phyloP scores from a whole-genome alignment of 108 stramenopile species.

The Seminavis robusta region DNA sequence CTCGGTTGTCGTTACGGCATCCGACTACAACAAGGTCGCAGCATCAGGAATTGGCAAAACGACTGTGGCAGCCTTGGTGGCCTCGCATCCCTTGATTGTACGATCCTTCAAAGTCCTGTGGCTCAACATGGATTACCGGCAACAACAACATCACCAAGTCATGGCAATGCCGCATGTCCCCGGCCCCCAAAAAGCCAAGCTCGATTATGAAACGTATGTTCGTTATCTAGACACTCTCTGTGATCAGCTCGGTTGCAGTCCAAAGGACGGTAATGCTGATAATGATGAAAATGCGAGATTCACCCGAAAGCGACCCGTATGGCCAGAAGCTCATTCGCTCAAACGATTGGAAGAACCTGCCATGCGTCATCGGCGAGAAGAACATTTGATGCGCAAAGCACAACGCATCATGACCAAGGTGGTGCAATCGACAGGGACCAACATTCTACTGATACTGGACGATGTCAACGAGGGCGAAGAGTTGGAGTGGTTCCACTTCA shows the following conservation, averaged over 20 bases:
- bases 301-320: conserved; percentile 3
- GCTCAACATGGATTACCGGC: conserved; percentile 8
- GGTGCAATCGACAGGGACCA: conserved; percentile 4
- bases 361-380: conserved; percentile 14
- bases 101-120: conserved; percentile 16
- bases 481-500: conserved; percentile 49
- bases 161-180: too few relatives aligned
- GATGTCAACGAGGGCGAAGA: conserved; percentile 35
- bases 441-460: conserved; percentile 49
- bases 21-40: too few relatives aligned
- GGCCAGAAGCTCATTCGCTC: conserved; percentile 13
- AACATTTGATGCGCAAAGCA: conserved; percentile 18
- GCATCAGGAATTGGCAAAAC: conserved; percentile 46
- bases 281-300: too few relatives aligned
- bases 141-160: too few relatives aligned
- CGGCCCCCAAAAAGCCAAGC: too few relatives aligned
- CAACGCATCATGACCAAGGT: conserved; percentile 8
- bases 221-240: conserved; percentile 11
- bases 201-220: conserved; percentile 9
- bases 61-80: conserved; percentile 47
- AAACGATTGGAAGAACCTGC: conserved; percentile 18
- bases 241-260: conserved; percentile 9
- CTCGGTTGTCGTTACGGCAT: neutral
- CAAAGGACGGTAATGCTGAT: too few relatives aligned
- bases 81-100: conserved; percentile 23